phyloP scores from a whole-genome alignment of 2,329 filamentous ascomycete genomes.

The Calycina herbarum region DNA sequence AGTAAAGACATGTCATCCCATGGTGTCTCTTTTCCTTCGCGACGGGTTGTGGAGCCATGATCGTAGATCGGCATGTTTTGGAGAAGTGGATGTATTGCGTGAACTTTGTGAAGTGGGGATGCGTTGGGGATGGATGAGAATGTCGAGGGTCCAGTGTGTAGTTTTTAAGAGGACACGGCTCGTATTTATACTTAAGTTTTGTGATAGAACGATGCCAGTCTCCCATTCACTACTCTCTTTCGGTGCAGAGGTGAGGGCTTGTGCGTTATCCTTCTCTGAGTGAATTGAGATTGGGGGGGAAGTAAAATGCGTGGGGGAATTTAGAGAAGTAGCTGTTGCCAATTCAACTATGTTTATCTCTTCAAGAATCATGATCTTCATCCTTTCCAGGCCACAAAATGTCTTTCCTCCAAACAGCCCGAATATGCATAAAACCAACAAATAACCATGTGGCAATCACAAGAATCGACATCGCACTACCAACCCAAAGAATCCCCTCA shows the following conservation, averaged over 20 bases:
- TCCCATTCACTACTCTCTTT: neutral
- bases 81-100: neutral
- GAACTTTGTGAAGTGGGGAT: neutral
- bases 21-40: neutral
- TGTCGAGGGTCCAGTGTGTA: too few relatives aligned
- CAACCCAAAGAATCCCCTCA: slow-evolving; percentile 48
- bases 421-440: slow-evolving; percentile 32
- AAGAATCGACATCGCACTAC: slow-evolving; percentile 51
- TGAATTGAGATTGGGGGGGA: neutral
- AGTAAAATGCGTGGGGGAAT: too few relatives aligned
- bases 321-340: too few relatives aligned
- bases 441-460: slow-evolving; percentile 39
- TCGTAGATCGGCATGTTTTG: neutral
- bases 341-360: neutral
- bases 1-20: neutral
- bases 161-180: too few relatives aligned
- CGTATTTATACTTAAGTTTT: too few relatives aligned
- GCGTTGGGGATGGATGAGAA: neutral
- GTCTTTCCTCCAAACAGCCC: slow-evolving; percentile 34
- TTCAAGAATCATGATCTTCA: slow-evolving; percentile 35
- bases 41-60: neutral
- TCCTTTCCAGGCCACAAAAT: slow-evolving; percentile 41
- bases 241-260: neutral
- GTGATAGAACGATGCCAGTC: neutral
- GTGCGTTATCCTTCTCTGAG: neutral